Conservation (phyloP, 2,329 filamentous ascomycete species). For the Blastomyces silverae region DNA sequence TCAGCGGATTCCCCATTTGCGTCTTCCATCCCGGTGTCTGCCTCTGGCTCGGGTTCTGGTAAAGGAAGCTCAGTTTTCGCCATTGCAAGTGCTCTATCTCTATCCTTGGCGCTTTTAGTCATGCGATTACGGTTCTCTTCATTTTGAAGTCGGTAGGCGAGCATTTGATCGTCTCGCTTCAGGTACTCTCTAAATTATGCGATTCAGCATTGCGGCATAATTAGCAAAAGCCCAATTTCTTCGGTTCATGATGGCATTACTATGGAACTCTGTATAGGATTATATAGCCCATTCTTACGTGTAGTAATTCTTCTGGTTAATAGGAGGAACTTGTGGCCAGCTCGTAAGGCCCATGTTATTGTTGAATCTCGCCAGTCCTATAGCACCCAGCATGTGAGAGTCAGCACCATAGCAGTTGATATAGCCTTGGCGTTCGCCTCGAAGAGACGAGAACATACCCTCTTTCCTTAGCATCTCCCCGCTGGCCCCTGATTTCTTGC, state of each 20-base stretch:
- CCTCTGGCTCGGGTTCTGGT: conserved; percentile 40
- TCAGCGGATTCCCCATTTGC: conserved; percentile 50
- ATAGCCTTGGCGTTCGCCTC: neutral
- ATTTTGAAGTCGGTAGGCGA: conserved; percentile 78
- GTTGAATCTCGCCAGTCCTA: conserved; percentile 91
- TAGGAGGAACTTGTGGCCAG: conserved; percentile 87
- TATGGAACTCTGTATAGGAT: neutral
- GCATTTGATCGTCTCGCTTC: conserved; percentile 93
- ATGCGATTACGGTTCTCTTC: conserved; percentile 80
- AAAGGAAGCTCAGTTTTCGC: conserved; percentile 60
- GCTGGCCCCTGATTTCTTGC: conserved; percentile 54
- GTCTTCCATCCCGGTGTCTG: conserved; percentile 52
- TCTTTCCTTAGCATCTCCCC: conserved; percentile 54
- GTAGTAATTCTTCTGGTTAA: conserved; percentile 99
- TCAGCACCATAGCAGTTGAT: conserved; percentile 13
- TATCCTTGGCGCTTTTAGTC: conserved; percentile 78
- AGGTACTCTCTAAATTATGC: conserved; percentile 69
- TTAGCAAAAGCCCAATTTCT: neutral
- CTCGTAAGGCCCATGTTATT: conserved; percentile 95
- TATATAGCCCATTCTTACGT: conserved; percentile 55
- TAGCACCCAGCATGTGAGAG: neutral
- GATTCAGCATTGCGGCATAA: neutral
- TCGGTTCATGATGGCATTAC: neutral
- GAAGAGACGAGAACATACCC: conserved; percentile 29
- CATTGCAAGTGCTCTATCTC: conserved; percentile 75